Conservation (phyloP, 2,329 filamentous ascomycete species). For the Nigrospora sphaerica region DNA sequence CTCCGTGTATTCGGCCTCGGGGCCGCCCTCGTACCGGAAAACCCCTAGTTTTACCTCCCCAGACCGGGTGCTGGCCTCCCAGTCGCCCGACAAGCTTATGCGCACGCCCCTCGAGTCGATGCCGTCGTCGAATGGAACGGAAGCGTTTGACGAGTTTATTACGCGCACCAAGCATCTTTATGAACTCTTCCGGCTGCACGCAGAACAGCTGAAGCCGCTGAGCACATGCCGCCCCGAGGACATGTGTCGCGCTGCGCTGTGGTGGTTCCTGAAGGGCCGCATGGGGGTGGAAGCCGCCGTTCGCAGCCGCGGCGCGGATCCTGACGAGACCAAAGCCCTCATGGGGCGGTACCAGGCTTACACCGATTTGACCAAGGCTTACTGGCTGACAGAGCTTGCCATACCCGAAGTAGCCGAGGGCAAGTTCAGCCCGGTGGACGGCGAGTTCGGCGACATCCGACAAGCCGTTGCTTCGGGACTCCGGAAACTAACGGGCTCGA, state of each 20-base stretch:
- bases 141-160: slow-evolving; percentile 64
- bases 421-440: slow-evolving; percentile 32
- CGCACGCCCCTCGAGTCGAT: slow-evolving; percentile 30
- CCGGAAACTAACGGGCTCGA: slow-evolving; percentile 69
- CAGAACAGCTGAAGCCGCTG: slow-evolving; percentile 64
- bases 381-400: slow-evolving; percentile 65
- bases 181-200: slow-evolving; percentile 69
- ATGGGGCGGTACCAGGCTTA: slow-evolving; percentile 68
- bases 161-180: slow-evolving; percentile 65
- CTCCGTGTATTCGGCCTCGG: slow-evolving; percentile 18
- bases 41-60: too few relatives aligned
- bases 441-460: slow-evolving; percentile 45
- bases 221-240: slow-evolving; percentile 56
- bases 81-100: slow-evolving; percentile 16
- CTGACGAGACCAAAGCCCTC: slow-evolving; percentile 48
- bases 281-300: slow-evolving; percentile 67
- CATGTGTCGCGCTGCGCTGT: slow-evolving; percentile 66
- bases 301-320: slow-evolving; percentile 51
- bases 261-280: slow-evolving; percentile 87
- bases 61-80: background rate
- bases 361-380: slow-evolving; percentile 75
- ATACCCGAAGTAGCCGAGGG: slow-evolving; percentile 41
- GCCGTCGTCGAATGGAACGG: slow-evolving; percentile 43
- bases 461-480: slow-evolving; percentile 57
- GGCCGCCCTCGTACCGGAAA: slow-evolving; percentile 1